phyloP scores from a whole-genome alignment of 495 filamentous ascomycete species.

The Physcia stellaris region DNA sequence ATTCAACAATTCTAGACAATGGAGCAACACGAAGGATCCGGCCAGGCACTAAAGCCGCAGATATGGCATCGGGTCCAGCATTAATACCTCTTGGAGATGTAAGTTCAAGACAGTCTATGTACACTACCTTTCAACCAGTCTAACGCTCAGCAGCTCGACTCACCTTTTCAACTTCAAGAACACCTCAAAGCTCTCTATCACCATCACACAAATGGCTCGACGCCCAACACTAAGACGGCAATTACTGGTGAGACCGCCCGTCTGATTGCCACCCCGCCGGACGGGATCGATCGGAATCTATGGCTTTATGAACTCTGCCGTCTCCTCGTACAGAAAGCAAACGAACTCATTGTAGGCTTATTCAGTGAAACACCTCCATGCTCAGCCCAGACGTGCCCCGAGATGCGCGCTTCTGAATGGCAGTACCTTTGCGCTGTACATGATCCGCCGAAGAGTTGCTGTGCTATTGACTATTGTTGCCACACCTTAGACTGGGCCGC shows the following conservation, averaged over 20 bases:
- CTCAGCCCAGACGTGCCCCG: slow-evolving; percentile 73
- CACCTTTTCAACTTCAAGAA: slow-evolving; percentile 95
- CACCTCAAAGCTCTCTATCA: slow-evolving; percentile 87
- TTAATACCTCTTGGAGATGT: slow-evolving; percentile 75
- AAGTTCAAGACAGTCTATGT: slow-evolving; percentile 13
- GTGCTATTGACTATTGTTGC: slow-evolving; percentile 96
- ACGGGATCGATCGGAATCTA: slow-evolving; percentile 64
- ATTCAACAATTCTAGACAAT: slow-evolving; percentile 41
- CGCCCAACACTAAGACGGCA: slow-evolving; percentile 39
- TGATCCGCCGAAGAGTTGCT: slow-evolving; percentile 86
- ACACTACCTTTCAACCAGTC: slow-evolving; percentile 1
- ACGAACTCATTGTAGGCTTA: slow-evolving; percentile 79
- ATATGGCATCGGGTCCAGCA: slow-evolving; percentile 87
- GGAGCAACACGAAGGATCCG: slow-evolving; percentile 72
- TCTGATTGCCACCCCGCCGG: slow-evolving; percentile 63
- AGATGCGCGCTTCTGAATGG: slow-evolving; percentile 98
- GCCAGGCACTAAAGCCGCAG: slow-evolving; percentile 74
- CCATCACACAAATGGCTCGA: slow-evolving; percentile 52
- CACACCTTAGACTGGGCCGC: slow-evolving; percentile 96
- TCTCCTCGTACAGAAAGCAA: slow-evolving; percentile 84
- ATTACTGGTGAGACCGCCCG: slow-evolving; percentile 60
- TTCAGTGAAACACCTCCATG: slow-evolving; percentile 83
- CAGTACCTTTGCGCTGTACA: slow-evolving; percentile 98
- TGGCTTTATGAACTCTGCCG: slow-evolving; percentile 98
- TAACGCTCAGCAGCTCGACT: slow-evolving; percentile 73